Evolutionary conservation across 2,329 filamentous ascomycete species (phyloP).

Genomic region (Pezicula neosporulosa): DNA sequence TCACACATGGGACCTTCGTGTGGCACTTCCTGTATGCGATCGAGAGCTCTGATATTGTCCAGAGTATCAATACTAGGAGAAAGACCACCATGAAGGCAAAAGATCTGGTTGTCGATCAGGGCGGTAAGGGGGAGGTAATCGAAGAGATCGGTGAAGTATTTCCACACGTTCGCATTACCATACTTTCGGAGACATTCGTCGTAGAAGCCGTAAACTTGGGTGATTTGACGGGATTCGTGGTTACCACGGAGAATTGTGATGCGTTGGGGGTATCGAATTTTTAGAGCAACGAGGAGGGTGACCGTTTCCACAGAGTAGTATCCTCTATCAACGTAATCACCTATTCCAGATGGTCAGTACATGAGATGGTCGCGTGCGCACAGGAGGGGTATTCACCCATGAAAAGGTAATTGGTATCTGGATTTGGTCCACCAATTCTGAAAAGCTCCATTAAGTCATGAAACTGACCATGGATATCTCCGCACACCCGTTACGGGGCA

Average conservation of each 20-base stretch:
- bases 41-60: conserved; percentile 91
- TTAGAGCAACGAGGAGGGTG: conserved; percentile 90
- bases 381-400: conserved; percentile 66
- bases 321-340: conserved; percentile 97
- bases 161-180: conserved; percentile 98
- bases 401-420: conserved; percentile 98
- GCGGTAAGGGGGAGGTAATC: conserved; percentile 97
- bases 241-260: conserved; percentile 99
- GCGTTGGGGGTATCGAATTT: conserved; percentile 95
- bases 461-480: conserved; percentile 98
- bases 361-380: background rate
- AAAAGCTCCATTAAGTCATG: conserved; percentile 99
- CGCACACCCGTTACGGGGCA: conserved; percentile 98
- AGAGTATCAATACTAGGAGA: conserved; percentile 95
- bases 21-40: conserved; percentile 96
- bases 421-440: conserved; percentile 96
- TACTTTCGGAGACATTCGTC: conserved; percentile 99
- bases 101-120: conserved; percentile 98
- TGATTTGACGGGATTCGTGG: conserved; percentile 98
- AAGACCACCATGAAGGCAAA: conserved; percentile 95
- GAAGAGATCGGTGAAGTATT: conserved; percentile 98
- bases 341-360: conserved; percentile 39
- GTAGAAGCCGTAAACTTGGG: conserved; percentile 98
- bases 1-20: conserved; percentile 99
- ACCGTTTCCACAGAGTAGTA: conserved; percentile 99